Percentiles rank a stretch among this genome's conserved stretches.
phyloP scores from a whole-genome alignment of 1,284 basidiomycete genomes.

The Schizophyllum commune region DNA sequence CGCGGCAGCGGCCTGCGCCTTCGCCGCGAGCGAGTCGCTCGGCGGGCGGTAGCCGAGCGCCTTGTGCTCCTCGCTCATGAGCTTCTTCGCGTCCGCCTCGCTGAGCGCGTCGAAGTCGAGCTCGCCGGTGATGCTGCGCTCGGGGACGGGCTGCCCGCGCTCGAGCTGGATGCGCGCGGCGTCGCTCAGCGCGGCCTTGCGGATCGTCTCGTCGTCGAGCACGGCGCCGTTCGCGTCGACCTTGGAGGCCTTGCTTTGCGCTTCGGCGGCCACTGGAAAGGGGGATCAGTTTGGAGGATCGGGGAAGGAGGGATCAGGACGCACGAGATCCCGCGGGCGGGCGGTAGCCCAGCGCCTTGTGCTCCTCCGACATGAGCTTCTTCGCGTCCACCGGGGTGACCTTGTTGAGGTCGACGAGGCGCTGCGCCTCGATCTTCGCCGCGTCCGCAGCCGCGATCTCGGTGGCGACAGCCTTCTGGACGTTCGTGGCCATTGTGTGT shows the following conservation, averaged over 20 bases:
- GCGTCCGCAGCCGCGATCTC: too few relatives aligned
- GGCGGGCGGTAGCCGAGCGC: constrained; percentile 30
- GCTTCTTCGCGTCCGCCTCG: constrained; percentile 22
- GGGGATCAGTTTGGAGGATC: constrained; percentile 16
- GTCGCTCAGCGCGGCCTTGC: constrained; percentile 8
- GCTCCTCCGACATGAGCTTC: constrained; percentile 25
- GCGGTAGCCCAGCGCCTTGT: constrained; percentile 26
- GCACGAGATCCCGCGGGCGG: constrained; percentile 27
- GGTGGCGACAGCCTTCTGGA: too few relatives aligned
- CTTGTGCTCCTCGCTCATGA: constrained; percentile 32
- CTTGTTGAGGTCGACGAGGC: neutral
- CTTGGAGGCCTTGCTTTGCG: too few relatives aligned
- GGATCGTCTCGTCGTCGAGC: constrained; percentile 1
- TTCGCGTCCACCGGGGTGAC: constrained; percentile 8
- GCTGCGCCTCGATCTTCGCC: too few relatives aligned
- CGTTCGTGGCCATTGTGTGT: too few relatives aligned
- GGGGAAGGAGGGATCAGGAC: constrained; percentile 24
- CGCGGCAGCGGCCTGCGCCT: constrained; percentile 28
- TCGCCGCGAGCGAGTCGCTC: constrained; percentile 28
- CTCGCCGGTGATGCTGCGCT: neutral
- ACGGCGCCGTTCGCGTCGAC: too few relatives aligned
- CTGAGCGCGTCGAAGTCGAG: constrained; percentile 11
- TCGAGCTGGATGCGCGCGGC: constrained; percentile 8
- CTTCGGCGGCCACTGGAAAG: constrained; percentile 2
- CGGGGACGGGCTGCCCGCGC: constrained; percentile 1